Percentiles rank a stretch among this genome's conserved stretches.
phyloP scores from a whole-genome alignment of 2,329 filamentous ascomycete species.

The Aureobasidium zeae region DNA sequence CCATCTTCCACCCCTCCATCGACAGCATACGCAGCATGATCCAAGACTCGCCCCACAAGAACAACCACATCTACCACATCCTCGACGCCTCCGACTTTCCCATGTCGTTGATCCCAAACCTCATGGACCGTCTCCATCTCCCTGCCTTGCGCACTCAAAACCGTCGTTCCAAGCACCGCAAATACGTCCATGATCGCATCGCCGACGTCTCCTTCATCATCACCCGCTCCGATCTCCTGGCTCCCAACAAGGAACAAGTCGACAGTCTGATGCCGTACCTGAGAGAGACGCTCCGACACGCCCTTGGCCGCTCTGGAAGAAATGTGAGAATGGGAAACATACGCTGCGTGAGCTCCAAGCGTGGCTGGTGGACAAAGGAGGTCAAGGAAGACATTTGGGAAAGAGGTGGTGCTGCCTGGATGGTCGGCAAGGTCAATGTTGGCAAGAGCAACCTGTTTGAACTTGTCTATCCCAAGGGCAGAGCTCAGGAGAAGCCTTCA shows the following conservation, averaged over 20 bases:
- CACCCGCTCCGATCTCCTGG: constrained; percentile 77
- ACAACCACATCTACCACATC: constrained; percentile 92
- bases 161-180: constrained; percentile 59
- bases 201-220: constrained; percentile 85
- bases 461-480: constrained; percentile 69
- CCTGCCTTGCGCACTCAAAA: constrained; percentile 71
- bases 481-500: constrained; percentile 26
- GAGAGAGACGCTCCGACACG: constrained; percentile 63
- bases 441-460: constrained; percentile 92
- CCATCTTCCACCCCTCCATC: constrained; percentile 73
- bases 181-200: constrained; percentile 57
- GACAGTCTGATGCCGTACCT: constrained; percentile 81
- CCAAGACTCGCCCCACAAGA: constrained; percentile 75
- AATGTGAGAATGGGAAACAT: constrained; percentile 82
- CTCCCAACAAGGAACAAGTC: constrained; percentile 72
- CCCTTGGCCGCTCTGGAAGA: constrained; percentile 57
- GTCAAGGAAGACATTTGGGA: constrained; percentile 80
- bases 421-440: constrained; percentile 97
- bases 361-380: constrained; percentile 82
- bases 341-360: constrained; percentile 72
- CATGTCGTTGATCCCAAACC: constrained; percentile 75
- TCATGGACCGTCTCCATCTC: constrained; percentile 60
- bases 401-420: constrained; percentile 80
- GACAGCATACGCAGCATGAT: constrained; percentile 76
- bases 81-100: constrained; percentile 95